phyloP scores from a whole-genome alignment of 1,284 basidiomycete genomes.

The Irpex rosettiformis region DNA sequence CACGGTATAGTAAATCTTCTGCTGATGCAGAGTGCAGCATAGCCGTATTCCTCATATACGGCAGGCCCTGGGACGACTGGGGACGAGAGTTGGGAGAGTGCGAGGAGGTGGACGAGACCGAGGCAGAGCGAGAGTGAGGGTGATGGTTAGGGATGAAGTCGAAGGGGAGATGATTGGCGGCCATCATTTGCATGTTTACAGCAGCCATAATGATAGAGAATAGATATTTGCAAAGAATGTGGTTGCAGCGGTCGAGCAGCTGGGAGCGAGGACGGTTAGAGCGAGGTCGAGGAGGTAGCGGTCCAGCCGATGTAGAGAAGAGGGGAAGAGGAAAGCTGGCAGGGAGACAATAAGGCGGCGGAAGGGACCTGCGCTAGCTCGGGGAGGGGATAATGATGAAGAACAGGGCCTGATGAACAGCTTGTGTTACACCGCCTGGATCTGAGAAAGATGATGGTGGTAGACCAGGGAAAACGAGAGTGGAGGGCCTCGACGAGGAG shows the following conservation, averaged over 20 bases:
- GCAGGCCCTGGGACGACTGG: slow-evolving; percentile 64
- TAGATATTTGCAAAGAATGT: slow-evolving; percentile 24
- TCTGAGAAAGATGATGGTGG: slow-evolving; percentile 12
- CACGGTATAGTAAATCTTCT: slow-evolving; percentile 65
- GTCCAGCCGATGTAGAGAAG: slow-evolving; percentile 18
- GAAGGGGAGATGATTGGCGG: slow-evolving; percentile 61
- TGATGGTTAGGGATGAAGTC: slow-evolving; percentile 56
- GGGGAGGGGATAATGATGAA: slow-evolving; percentile 8
- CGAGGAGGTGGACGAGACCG: slow-evolving; percentile 69
- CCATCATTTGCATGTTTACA: slow-evolving; percentile 70
- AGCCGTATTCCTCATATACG: slow-evolving; percentile 47
- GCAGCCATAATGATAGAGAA: slow-evolving; percentile 51
- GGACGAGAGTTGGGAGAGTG: slow-evolving; percentile 70
- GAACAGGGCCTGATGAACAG: slow-evolving; percentile 14
- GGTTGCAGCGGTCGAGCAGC: slow-evolving; percentile 21
- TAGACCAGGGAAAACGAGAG: background rate
- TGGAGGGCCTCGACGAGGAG: background rate
- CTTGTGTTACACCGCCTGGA: background rate
- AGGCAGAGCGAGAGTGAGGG: slow-evolving; percentile 71
- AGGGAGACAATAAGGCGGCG: slow-evolving; percentile 13
- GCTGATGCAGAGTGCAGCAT: slow-evolving; percentile 41
- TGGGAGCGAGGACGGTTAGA: slow-evolving; percentile 21
- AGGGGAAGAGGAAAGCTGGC: slow-evolving; percentile 15
- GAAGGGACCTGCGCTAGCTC: background rate
- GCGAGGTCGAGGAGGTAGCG: slow-evolving; percentile 19